A percentile compares a stretch with the other conserved stretches of the same genome.
These are phyloP conservation scores for Sporisorium iseilematis-ciliati DNA, from an alignment of 1,284 basidiomycete genomes.

Conservation along the genomic window DNA sequence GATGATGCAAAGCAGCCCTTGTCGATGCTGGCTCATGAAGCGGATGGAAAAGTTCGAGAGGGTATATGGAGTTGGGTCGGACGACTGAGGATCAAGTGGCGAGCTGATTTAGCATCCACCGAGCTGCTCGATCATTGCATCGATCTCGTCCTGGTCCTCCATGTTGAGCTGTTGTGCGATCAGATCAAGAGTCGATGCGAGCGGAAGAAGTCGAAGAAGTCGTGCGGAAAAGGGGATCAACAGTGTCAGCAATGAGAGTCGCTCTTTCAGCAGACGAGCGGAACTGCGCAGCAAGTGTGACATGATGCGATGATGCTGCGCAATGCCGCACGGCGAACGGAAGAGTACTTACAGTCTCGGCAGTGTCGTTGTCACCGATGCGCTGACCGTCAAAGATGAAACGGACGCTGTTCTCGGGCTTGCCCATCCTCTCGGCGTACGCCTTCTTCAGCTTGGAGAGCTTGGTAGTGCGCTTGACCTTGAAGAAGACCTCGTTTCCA, in stretches of 20 bases:
- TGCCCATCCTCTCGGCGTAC: conserved; percentile 92
- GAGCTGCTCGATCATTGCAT: conserved; percentile 69
- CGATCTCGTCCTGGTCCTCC: conserved; percentile 69
- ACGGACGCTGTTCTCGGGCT: conserved; percentile 71
- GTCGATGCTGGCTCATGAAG: background rate
- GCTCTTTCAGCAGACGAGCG: background rate
- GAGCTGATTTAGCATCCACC: conserved; percentile 49
- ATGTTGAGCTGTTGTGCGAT: conserved; percentile 58
- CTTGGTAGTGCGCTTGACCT: conserved; percentile 95
- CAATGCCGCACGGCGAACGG: background rate
- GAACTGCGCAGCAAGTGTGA: background rate
- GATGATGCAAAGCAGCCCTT: background rate
- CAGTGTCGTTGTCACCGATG: conserved; percentile 67
- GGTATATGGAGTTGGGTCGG: conserved; percentile 24
- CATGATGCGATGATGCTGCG: too few species aligned
- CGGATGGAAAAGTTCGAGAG: background rate
- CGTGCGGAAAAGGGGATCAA: background rate
- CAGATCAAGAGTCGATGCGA: background rate
- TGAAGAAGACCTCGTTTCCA: conserved; percentile 95
- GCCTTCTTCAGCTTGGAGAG: conserved; percentile 92
- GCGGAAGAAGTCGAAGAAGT: background rate
- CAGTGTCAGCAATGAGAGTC: background rate
- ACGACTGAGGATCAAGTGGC: background rate
- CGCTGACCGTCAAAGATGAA: conserved; percentile 69
- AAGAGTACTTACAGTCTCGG: conserved; percentile 61